Evolutionary conservation across 257 asterid species (phyloP).

Genomic region (Eustoma russellianum): DNA sequence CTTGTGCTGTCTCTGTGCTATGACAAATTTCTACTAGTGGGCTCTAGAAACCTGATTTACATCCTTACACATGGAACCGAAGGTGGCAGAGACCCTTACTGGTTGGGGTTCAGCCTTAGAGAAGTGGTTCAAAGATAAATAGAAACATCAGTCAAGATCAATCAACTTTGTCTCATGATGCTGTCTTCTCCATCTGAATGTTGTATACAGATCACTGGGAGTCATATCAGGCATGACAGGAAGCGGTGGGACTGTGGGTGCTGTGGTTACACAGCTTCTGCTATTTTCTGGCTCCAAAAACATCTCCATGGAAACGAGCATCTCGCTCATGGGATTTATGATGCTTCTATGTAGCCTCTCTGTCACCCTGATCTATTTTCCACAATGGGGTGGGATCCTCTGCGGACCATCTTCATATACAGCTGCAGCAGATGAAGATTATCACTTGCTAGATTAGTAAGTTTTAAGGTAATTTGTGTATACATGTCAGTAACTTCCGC

Average conservation of each 20-base stretch:
- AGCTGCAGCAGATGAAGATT: slow-evolving; percentile 2
- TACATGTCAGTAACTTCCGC: too few relatives aligned
- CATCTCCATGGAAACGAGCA: slow-evolving; percentile 35
- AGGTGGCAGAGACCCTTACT: too few relatives aligned
- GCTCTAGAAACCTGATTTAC: too few relatives aligned
- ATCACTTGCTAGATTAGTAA: slow-evolving; percentile 12
- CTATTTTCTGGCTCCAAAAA: slow-evolving; percentile 35
- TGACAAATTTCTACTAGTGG: too few relatives aligned
- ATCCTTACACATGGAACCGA: too few relatives aligned
- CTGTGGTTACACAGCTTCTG: slow-evolving; percentile 42
- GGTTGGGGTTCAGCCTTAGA: too few relatives aligned
- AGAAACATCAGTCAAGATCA: too few relatives aligned
- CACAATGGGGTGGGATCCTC: slow-evolving; percentile 49
- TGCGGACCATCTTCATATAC: slow-evolving; percentile 20
- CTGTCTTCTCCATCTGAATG: not conserved
- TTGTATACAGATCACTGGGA: slow-evolving; percentile 35
- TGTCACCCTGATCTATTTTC: slow-evolving; percentile 35
- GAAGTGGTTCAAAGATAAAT: too few relatives aligned
- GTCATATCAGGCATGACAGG: slow-evolving; percentile 58
- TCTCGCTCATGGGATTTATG: slow-evolving; percentile 47
- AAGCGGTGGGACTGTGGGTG: slow-evolving; percentile 53
- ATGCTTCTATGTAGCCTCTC: slow-evolving; percentile 33
- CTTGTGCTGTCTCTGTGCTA: too few relatives aligned
- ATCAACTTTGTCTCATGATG: too few relatives aligned
- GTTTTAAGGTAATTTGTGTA: too few relatives aligned